These are phyloP conservation scores for Corchorus olitorius DNA, from an alignment of 345 rosid species.

Conservation along the genomic window DNA sequence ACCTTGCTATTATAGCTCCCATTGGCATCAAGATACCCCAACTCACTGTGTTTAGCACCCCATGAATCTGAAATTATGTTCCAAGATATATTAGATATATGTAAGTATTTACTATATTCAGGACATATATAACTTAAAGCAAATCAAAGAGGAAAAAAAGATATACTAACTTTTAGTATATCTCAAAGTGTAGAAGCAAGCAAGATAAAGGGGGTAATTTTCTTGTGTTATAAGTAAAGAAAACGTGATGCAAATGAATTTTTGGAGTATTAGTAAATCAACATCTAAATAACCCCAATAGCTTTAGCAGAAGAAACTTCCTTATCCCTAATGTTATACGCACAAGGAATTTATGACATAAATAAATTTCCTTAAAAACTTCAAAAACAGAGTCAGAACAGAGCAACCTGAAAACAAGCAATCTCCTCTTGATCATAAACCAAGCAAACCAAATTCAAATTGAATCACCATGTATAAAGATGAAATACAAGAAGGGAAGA, in stretches of 20 bases:
- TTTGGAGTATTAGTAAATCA: neutral
- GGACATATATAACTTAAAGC: neutral
- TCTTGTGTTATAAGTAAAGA: neutral
- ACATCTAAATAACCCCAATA: neutral
- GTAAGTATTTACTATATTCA: neutral
- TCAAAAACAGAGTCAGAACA: constrained; percentile 7
- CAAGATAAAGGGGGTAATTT: neutral
- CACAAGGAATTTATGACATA: too few relatives aligned
- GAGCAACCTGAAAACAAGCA: neutral
- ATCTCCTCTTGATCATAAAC: neutral
- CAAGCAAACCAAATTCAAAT: neutral
- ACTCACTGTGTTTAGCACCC: constrained; percentile 72
- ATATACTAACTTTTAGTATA: neutral
- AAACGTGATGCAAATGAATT: neutral
- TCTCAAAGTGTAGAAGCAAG: neutral
- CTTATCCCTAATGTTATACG: neutral
- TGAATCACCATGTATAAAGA: neutral
- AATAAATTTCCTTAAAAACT: neutral
- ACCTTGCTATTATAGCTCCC: constrained; percentile 76
- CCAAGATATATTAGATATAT: neutral
- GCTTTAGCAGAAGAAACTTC: neutral
- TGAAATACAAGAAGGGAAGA: neutral
- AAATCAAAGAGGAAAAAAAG: neutral
- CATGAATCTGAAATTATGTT: constrained; percentile 63
- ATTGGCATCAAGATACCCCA: constrained; percentile 91